Base-by-base conservation (phyloP, 129 eudicot genomes). In the Escallonia herrerae region DNA sequence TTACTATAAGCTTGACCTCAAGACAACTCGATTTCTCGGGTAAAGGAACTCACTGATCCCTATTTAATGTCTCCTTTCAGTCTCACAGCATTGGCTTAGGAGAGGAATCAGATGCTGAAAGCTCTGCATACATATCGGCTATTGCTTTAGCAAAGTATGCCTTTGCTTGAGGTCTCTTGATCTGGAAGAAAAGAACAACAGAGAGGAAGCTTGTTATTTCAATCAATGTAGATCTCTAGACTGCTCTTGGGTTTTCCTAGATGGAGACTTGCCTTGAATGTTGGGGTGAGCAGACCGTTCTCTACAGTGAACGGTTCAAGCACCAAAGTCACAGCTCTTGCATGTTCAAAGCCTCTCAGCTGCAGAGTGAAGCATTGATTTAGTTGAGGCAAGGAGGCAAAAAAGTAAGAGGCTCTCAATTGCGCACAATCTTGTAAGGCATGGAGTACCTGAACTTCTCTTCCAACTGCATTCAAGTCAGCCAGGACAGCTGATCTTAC, bases 241-340 rank as follows among this genome's bases (percentile, higher is more conserved):
- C 9, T 15, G 39, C 14, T 12, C n/a, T 59, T 22, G 37, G 6
- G 33, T 37, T 51, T 40, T 40, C 15, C 15, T 3, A 63, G 64
- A 56, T 37, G 41, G 43, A 57, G 2, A 64, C 59, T 76, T 66
- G 60, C 97, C 88, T 90, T 90, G 61, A 83, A 81, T 5, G 97
- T 90, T 60, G 95, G 97, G 63, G 97, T 90, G 58, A 90, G 87
- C 71, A 90, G 56, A 67, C 90, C 95, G 69, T 86, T 90, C 78
- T 90, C 95, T 82, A 86, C 48, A 15, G 95, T 80, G 65, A 90
- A 86, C n/a, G 95, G 97, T 67, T 90, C 97, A 22, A 72, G 76
- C 67, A 83, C 79, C 72, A 90, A 78, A 9, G 95, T 79, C 73
- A 90, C 72, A 53, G 88, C 76, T 77, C 80, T 86, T 66, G 82